phyloP scores from a whole-genome alignment of 2,329 filamentous ascomycete genomes.

The Taxawa tesnikishii region DNA sequence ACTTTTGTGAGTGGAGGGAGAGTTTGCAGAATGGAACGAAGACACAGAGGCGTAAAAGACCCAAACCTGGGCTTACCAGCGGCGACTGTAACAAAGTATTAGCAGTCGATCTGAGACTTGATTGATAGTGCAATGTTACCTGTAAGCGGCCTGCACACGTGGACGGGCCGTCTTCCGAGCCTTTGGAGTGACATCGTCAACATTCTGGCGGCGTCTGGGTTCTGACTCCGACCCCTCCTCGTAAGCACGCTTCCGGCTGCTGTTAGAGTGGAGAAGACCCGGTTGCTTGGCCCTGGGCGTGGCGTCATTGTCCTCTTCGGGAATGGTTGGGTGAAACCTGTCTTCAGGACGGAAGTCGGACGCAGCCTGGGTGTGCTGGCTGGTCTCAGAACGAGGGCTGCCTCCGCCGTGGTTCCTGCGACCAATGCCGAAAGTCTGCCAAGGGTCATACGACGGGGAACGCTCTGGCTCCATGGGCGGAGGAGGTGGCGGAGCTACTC shows the following conservation, averaged over 20 bases:
- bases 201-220: slow-evolving; percentile 6
- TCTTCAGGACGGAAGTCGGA: slow-evolving; percentile 13
- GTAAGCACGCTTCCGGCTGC: slow-evolving; percentile 11
- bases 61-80: slow-evolving; percentile 4
- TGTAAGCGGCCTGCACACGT: slow-evolving; percentile 9
- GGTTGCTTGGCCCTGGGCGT: slow-evolving; percentile 9
- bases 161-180: slow-evolving; percentile 6
- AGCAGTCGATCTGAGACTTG: neutral
- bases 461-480: slow-evolving; percentile 8
- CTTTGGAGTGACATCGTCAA: slow-evolving; percentile 8
- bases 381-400: slow-evolving; percentile 9
- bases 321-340: too few species aligned
- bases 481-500: slow-evolving; percentile 8
- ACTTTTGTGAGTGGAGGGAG: too few species aligned
- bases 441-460: slow-evolving; percentile 10
- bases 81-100: slow-evolving; percentile 6
- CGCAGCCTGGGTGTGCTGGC: slow-evolving; percentile 12
- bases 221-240: slow-evolving; percentile 9
- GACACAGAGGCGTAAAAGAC: too few species aligned
- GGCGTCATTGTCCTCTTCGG: slow-evolving; percentile 7
- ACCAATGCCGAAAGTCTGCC: slow-evolving; percentile 6
- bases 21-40: too few species aligned
- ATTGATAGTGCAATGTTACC: slow-evolving; percentile 4
- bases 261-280: slow-evolving; percentile 3
- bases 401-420: slow-evolving; percentile 1